Evolutionary conservation across 352 stramenopile species (phyloP).

Genomic region (Pythium utonaiense): DNA sequence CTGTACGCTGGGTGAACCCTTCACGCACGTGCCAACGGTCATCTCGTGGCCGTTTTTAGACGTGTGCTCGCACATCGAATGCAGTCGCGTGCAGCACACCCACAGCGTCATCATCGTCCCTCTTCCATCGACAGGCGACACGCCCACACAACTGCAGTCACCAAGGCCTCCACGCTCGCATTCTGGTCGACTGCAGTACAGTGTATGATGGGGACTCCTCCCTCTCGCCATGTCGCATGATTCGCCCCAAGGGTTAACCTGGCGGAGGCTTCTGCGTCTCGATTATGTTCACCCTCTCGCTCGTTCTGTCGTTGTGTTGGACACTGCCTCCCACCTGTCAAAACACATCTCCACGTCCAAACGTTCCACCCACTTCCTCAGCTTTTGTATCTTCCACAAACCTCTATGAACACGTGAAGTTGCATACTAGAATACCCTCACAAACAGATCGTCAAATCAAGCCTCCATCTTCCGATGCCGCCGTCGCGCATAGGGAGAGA

Average conservation of each 20-base stretch:
- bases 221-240: conserved; percentile 12
- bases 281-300: conserved; percentile 11
- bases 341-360: conserved; percentile 3
- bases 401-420: not conserved
- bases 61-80: not conserved
- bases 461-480: conserved; percentile 11
- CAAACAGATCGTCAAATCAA: not conserved
- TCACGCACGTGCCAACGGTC: not conserved
- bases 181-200: too few species aligned
- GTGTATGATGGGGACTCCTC: not conserved
- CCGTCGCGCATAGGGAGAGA: not conserved
- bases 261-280: conserved; percentile 6
- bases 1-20: not conserved
- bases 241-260: conserved; percentile 15
- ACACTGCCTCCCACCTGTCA: conserved; percentile 17
- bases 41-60: not conserved
- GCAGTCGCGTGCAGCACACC: not conserved
- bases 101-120: too few species aligned
- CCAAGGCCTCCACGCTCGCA: too few species aligned
- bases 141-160: too few species aligned
- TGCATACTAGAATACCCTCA: not conserved
- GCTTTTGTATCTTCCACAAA: not conserved
- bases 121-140: too few species aligned
- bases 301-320: conserved; percentile 22
- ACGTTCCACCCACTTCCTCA: not conserved